These are phyloP conservation scores for Sugiyamaella pinicola DNA, from an alignment of 1,139 yeast genomes.

Conservation along the genomic window DNA sequence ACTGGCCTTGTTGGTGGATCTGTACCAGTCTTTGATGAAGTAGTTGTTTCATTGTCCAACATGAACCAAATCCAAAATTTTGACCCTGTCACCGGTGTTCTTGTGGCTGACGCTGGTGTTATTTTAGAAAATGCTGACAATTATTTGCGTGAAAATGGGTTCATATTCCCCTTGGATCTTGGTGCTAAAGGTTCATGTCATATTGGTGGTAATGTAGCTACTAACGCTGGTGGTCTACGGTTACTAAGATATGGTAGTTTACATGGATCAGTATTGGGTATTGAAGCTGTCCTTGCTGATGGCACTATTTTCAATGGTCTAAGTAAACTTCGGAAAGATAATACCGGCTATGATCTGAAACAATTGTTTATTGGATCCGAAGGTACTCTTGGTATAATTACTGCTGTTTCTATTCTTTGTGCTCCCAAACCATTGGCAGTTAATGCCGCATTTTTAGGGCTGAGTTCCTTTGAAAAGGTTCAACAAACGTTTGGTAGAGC, in stretches of 20 bases:
- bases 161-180: conserved; percentile 88
- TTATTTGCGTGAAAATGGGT: conserved; percentile 75
- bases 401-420: conserved; percentile 86
- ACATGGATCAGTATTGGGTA: conserved; percentile 88
- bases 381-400: conserved; percentile 87
- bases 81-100: conserved; percentile 79
- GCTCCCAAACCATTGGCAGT: conserved; percentile 89
- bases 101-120: conserved; percentile 90
- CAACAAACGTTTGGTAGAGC: conserved; percentile 81
- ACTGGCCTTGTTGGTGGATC: conserved; percentile 97
- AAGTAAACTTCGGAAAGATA: conserved; percentile 85
- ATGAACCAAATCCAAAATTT: conserved; percentile 81
- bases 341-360: conserved; percentile 91
- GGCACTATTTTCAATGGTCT: conserved; percentile 82
- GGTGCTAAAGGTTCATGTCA: conserved; percentile 99
- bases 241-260: conserved; percentile 86
- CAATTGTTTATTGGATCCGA: conserved; percentile 92
- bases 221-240: conserved; percentile 95
- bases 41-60: conserved; percentile 67
- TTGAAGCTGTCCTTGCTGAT: conserved; percentile 88
- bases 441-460: conserved; percentile 87
- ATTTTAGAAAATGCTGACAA: conserved; percentile 85
- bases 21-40: conserved; percentile 89
- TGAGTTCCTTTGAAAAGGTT: conserved; percentile 77
- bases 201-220: conserved; percentile 93